Conservation (phyloP, 345 rosid genomes). For the Cardamine chenopodiifolia region DNA sequence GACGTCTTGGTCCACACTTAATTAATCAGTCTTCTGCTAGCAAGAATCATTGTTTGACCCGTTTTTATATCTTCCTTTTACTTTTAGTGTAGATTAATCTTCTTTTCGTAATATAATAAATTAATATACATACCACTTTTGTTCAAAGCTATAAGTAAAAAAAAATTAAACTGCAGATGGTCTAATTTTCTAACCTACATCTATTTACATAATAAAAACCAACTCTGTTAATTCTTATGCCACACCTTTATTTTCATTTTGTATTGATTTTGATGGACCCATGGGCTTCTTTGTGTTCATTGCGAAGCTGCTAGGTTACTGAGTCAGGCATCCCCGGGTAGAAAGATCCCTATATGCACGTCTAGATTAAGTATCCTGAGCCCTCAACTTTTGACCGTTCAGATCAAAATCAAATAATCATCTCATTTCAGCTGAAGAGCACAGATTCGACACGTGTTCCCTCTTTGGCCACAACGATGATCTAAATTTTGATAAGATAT, state of each 20-base stretch:
- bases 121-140: neutral
- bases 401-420: too few relatives aligned
- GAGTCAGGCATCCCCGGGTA: neutral
- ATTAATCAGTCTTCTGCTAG: neutral
- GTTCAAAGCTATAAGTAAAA: too few relatives aligned
- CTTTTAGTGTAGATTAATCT: slow-evolving; percentile 12
- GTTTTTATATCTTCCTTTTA: slow-evolving; percentile 14
- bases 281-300: neutral
- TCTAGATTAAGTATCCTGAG: slow-evolving; percentile 7
- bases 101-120: neutral
- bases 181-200: neutral
- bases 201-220: neutral
- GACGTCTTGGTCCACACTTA: neutral
- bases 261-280: slow-evolving; percentile 10
- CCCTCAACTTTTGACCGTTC: slow-evolving; percentile 5
- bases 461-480: neutral
- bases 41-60: slow-evolving; percentile 23
- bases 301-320: neutral
- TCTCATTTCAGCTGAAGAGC: neutral
- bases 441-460: slow-evolving; percentile 17
- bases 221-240: neutral
- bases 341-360: slow-evolving; percentile 1
- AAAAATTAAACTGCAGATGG: too few relatives aligned
- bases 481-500: neutral
- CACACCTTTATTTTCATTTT: neutral